A percentile compares a stretch with the other conserved stretches of the same genome.
Evolutionary conservation across 2,329 filamentous ascomycete genomes (phyloP).

Genomic region (Curvularia sp.): DNA sequence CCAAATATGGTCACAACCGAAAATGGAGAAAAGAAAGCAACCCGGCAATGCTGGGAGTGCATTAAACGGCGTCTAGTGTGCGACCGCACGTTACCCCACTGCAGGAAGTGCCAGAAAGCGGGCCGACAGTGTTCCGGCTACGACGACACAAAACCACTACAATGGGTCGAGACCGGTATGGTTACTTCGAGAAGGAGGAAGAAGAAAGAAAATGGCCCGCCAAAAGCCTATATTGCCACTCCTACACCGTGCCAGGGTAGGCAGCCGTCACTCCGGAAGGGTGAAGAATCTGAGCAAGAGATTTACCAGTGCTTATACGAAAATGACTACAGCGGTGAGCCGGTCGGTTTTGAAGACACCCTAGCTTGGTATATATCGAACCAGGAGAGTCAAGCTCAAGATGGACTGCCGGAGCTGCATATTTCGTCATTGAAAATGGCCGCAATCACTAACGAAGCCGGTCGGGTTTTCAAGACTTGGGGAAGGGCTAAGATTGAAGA

Average conservation of each 20-base stretch:
- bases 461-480: slow-evolving; percentile 17
- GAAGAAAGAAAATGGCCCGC: slow-evolving; percentile 18
- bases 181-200: slow-evolving; percentile 36
- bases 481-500: slow-evolving; percentile 24
- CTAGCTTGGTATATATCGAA: background rate
- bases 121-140: slow-evolving; percentile 44
- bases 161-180: slow-evolving; percentile 42
- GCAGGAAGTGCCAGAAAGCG: slow-evolving; percentile 40
- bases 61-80: slow-evolving; percentile 43
- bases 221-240: slow-evolving; percentile 17
- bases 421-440: slow-evolving; percentile 7
- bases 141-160: slow-evolving; percentile 42
- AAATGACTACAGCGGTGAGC: slow-evolving; percentile 3
- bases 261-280: background rate
- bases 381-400: background rate
- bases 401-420: slow-evolving; percentile 8
- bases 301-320: background rate
- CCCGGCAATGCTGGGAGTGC: slow-evolving; percentile 46
- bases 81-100: slow-evolving; percentile 42
- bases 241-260: background rate
- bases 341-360: slow-evolving; percentile 5
- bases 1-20: slow-evolving; percentile 18
- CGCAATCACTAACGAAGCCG: slow-evolving; percentile 6
- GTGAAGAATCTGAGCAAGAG: background rate
- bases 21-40: slow-evolving; percentile 31